Evolutionary conservation across 257 asterid genomes (phyloP).

Genomic region (Datura wrightii): DNA sequence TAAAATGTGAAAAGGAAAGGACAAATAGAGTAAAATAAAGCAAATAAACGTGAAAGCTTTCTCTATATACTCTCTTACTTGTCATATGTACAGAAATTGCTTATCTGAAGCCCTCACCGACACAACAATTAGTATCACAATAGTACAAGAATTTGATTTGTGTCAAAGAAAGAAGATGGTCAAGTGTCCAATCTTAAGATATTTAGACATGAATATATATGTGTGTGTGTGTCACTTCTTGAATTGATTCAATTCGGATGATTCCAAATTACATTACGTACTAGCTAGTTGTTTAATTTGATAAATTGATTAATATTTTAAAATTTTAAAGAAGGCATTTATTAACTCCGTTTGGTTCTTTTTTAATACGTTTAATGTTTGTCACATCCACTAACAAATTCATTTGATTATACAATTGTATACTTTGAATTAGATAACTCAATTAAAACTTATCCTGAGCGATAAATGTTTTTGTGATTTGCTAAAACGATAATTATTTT

Average conservation of each 20-base stretch:
- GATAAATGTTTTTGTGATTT: not conserved
- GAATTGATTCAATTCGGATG: not conserved
- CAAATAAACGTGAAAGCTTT: not conserved
- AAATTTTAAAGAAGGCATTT: not conserved
- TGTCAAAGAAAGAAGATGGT: slow-evolving; percentile 18
- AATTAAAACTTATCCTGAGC: not conserved
- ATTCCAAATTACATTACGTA: not conserved
- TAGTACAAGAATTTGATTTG: not conserved
- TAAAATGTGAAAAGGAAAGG: not conserved
- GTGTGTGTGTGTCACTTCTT: not conserved
- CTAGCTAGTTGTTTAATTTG: not conserved
- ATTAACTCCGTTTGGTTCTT: not conserved
- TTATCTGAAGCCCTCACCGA: not conserved
- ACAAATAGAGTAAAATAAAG: not conserved
- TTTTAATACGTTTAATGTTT: not conserved
- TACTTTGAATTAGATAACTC: not conserved
- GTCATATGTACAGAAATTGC: not conserved
- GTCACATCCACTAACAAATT: not conserved
- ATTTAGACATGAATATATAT: not conserved
- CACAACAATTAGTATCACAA: not conserved
- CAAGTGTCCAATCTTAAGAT: not conserved
- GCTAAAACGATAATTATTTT: not conserved
- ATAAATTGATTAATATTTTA: not conserved
- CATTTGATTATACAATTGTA: not conserved
- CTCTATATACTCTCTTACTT: not conserved